Evolutionary conservation across 805 yeast species (phyloP), one percentile per base, ranked within the genome.

Genomic region (Lachancea cidri): DNA sequence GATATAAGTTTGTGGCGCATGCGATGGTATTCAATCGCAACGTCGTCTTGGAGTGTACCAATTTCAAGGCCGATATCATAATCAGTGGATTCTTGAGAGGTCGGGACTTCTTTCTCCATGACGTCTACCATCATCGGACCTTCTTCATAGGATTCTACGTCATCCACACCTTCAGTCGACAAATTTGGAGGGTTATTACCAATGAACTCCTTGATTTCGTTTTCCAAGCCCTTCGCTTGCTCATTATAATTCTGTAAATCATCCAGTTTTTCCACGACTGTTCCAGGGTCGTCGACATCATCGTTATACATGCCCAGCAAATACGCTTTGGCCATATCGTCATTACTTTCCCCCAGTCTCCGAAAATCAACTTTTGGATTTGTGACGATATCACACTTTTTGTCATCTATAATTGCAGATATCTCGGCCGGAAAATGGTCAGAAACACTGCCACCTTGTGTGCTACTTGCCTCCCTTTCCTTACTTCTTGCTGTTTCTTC

Each of bases 301-400:
- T 77, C 84, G 51, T 79, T 83, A 51, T 76, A 79, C 48, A 73
- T 57, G 1, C 85, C 86, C 17, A 68, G 49, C n/a, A 69, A 63
- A 48, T 81, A 81, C 0, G 83, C 83, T 38, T 70, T 68, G 0
- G 77, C 83, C 81, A 79, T 74, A 3, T 73, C 69, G 36, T 77
- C 82, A 48, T 73, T 42, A 49, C 77, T 73, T 15, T 66, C 65
- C 17, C 68, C 70, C 20, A 74, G 43, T 2, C 67, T 49, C 7
- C 53, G 57, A 48, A 67, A 73, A 45, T 77, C 81, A 6, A 66
- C 52, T 14, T 44, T 48, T 4, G 64, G 62, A 5, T 52, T 50
- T 17, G 44, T 46, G 3, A 52, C 43, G 11, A 39, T 35, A 14
- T 25, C 33, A 4, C 19, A 15, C n/a, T 17, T 14, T 13, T 30